Percentiles rank a stretch among this genome's conserved stretches.
These are phyloP conservation scores for Hymenoscyphus salicellus DNA, from an alignment of 2,329 filamentous ascomycete species.

Conservation along the genomic window DNA sequence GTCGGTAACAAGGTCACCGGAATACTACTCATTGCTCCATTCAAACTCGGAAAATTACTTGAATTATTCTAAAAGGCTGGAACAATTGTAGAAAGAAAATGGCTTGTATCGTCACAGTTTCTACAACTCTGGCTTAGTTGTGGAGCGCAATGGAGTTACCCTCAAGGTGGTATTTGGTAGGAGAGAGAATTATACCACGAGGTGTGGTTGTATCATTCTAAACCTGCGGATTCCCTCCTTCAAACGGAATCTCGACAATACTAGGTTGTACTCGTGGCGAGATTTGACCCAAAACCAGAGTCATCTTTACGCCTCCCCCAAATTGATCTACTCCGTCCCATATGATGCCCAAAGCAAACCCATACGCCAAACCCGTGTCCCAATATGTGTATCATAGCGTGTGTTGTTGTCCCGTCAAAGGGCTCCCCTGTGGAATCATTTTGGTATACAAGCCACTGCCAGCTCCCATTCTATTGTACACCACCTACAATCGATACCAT, in stretches of 20 bases:
- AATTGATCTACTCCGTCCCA: neutral
- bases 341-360: neutral
- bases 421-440: neutral
- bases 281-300: neutral
- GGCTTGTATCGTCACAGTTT: no score
- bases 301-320: neutral
- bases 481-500: conserved; percentile 45
- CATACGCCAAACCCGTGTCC: neutral
- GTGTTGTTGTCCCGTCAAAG: neutral
- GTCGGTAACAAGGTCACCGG: no score
- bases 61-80: no score
- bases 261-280: neutral
- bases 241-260: neutral
- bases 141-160: no score
- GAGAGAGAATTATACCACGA: neutral
- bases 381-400: neutral
- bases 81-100: no score
- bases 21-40: no score
- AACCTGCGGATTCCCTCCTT: neutral
- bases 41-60: no score
- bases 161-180: neutral
- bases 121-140: no score
- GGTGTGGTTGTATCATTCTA: neutral
- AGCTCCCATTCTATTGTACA: neutral
- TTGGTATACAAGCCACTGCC: neutral